These are phyloP conservation scores for Passalora sequoiae DNA, from an alignment of 2,329 filamentous ascomycete species.

Conservation along the genomic window DNA sequence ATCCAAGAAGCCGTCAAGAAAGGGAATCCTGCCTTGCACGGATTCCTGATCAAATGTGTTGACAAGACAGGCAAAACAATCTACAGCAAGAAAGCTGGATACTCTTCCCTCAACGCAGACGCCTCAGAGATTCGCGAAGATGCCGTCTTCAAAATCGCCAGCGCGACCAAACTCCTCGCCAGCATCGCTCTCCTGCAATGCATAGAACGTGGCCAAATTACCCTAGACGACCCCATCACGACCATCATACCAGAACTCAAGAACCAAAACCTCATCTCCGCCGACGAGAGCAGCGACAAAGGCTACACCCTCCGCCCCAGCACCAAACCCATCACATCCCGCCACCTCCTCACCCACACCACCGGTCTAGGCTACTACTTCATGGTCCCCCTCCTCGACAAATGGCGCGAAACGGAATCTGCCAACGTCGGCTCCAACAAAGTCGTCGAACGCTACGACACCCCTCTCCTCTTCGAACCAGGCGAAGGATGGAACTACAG, in stretches of 20 bases:
- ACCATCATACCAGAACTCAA: constrained; percentile 45
- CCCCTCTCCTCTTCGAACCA: constrained; percentile 43
- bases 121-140: constrained; percentile 27
- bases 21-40: constrained; percentile 7
- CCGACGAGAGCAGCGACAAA: background rate
- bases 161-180: constrained; percentile 45
- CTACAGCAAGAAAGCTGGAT: constrained; percentile 21
- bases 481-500: constrained; percentile 48
- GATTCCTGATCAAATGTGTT: constrained; percentile 10
- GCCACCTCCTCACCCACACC: constrained; percentile 47
- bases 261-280: constrained; percentile 18
- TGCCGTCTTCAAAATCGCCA: constrained; percentile 30
- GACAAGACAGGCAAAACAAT: constrained; percentile 10
- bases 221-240: constrained; percentile 44
- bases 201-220: constrained; percentile 49
- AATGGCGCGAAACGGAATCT: constrained; percentile 21
- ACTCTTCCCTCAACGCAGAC: constrained; percentile 10
- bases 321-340: constrained; percentile 7
- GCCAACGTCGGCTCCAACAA: constrained; percentile 14
- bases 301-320: constrained; percentile 1
- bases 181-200: constrained; percentile 51
- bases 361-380: constrained; percentile 46
- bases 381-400: constrained; percentile 32
- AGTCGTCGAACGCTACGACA: constrained; percentile 39
- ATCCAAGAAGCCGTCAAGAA: constrained; percentile 4